Evolutionary conservation across 1,284 basidiomycete genomes (phyloP).

Genomic region (Gomphus bonarii): DNA sequence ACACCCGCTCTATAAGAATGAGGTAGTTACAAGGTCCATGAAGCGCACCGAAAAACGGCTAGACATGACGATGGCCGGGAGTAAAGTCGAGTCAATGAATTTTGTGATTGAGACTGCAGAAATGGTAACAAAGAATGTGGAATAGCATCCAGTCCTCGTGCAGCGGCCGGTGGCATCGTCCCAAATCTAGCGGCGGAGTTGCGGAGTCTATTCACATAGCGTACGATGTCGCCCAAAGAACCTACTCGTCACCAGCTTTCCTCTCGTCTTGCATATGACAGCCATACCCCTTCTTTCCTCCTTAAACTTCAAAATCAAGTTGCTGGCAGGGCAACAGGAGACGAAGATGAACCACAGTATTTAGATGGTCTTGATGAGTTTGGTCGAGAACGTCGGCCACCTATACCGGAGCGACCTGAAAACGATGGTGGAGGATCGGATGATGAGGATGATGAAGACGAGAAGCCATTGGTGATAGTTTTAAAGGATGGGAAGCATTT

Average conservation of each 20-base stretch:
- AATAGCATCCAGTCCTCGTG: background rate
- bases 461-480: constrained; percentile 79
- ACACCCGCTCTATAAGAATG: background rate
- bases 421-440: constrained; percentile 65
- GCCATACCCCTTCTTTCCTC: constrained; percentile 46
- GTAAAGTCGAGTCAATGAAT: constrained; percentile 78
- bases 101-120: constrained; percentile 79
- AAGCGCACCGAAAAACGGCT: constrained; percentile 76
- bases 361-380: constrained; percentile 35
- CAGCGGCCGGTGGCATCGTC: background rate
- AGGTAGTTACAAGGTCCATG: background rate
- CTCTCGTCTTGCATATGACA: constrained; percentile 47
- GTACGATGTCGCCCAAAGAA: too few relatives aligned
- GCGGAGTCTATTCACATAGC: background rate
- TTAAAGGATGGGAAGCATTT: constrained; percentile 79
- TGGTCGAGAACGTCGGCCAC: constrained; percentile 52
- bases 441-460: constrained; percentile 63
- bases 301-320: constrained; percentile 49
- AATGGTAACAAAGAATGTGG: constrained; percentile 70
- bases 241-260: constrained; percentile 59
- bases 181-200: background rate
- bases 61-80: constrained; percentile 87
- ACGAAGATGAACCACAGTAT: constrained; percentile 33
- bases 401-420: constrained; percentile 60
- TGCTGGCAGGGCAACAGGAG: constrained; percentile 30